Evolutionary conservation across 2,329 filamentous ascomycete species (phyloP), one percentile per base, ranked within the genome.

Genomic region (Aschersonia sp.): DNA sequence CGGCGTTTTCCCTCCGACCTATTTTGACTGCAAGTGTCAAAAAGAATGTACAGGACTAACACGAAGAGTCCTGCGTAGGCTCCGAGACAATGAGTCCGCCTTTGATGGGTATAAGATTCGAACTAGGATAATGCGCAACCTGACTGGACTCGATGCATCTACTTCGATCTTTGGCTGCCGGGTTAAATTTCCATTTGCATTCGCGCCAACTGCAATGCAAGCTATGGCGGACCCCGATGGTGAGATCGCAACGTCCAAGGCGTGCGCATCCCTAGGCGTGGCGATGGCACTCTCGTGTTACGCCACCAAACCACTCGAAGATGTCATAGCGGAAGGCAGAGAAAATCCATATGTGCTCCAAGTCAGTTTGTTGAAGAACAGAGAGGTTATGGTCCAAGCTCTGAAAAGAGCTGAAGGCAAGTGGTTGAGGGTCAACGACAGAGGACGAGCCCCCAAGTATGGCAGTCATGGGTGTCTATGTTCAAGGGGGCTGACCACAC

Each of bases 171-270:
- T 57, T 44, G 56, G 56, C 38, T 48, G 31, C 45, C 56, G 65
- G 58, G 66, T 71, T 45, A 58, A 63, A 2, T 59, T 76, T 4
- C 73, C 74, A 0, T 59, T 78, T 10, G 73, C 72, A 29, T 71
- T 78, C 44, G 68, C 69, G 12, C 75, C 74, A 0, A 68, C 74
- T 1, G 75, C 73, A 6, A 73, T 76, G 60, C 73, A 77, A 48
- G 63, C 66, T 38, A 61, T 77, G 28, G 73, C 73, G 1, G 74
- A 77, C 52, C 61, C 65, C 0, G 71, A 75, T 38, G 74, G 73
- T 5, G 74, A 77, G 52, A 48, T 69, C 2, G 74, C 66, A 1
- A 74, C 71, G 0, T 72, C 69, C 1, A 62, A 66, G 4, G 73
- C 72, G 38, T 42, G 40, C n/a, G 40, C 40, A n/a, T 12, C 20